These are phyloP conservation scores for Trichomonas tenax DNA, from an alignment of 208 protist genomes.

Conservation along the genomic window DNA sequence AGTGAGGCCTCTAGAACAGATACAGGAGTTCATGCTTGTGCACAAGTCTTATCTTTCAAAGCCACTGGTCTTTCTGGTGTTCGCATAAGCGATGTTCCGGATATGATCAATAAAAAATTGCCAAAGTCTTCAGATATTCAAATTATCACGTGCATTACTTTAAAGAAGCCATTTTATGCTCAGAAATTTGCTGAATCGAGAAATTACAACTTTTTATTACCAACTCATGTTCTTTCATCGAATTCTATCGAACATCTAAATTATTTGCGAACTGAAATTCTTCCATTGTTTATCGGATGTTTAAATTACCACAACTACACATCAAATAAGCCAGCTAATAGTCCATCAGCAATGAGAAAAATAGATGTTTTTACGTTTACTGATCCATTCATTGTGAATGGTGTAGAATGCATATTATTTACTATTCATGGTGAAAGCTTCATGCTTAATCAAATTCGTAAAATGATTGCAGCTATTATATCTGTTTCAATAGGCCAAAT, in stretches of 20 bases:
- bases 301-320: not conserved
- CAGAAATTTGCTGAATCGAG: not conserved
- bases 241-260: not conserved
- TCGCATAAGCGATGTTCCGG: not conserved
- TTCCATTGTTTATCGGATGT: not conserved
- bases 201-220: not conserved
- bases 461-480: not conserved
- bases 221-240: not conserved
- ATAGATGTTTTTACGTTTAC: not conserved
- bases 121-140: not conserved
- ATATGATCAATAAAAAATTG: not conserved
- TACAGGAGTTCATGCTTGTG: not conserved
- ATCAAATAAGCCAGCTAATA: not conserved
- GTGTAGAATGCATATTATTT: not conserved
- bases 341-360: not conserved
- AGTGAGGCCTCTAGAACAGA: not conserved
- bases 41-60: not conserved
- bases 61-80: not conserved
- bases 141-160: not conserved
- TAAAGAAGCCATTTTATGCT: not conserved
- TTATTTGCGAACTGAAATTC: not conserved
- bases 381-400: not conserved
- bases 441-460: not conserved
- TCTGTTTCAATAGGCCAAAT: not conserved
- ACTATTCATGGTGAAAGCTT: not conserved